Evolutionary conservation across 441 rosid genomes (phyloP), one percentile per base, ranked within the genome.

Genomic region (Gossypium aridum): DNA sequence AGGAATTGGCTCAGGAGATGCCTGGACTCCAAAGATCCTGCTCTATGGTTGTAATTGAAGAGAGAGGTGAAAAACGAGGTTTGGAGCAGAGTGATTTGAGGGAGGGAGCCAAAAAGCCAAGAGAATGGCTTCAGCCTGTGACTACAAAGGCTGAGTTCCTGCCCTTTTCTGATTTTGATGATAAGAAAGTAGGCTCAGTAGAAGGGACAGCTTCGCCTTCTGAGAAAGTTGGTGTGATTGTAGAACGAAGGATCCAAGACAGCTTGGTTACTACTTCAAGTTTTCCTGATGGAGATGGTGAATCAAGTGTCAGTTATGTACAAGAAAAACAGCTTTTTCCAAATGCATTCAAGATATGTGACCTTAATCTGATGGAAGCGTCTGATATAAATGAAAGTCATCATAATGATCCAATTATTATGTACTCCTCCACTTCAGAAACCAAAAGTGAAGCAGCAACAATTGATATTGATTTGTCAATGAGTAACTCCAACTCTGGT

Each of bases 311-410:
- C 17, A 83, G 64, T 69, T 84, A 80, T 84, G 78, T 91, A 31
- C 88, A 85, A 84, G 98, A 95, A 83, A 91, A 86, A 77, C 92
- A 88, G 81, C 85, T 90, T 75, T 85, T 89, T 80, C 94, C 95
- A 2, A 81, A 90, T 83, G 85, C 97, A 64, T 93, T 91, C 82
- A 95, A 91, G 89, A 95, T 88, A 37, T 93, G 91, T 71, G 99
- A 95, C 78, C 92, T 95, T 76, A 95, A 95, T 80, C 89, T 93
- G 77, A 89, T 91, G 82, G 93, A 89, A 88, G 75, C 87, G 28
- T 81, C 92, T 14, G 92, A 93, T 77, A 70, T 80, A 23, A 83
- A 81, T 77, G 96, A 89, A 74, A 82, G 64, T 74, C 87, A 80
- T 76, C 80, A 80, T 61, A 71, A 76, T 66, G 90, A 82, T 68